Percentiles rank a stretch among this genome's conserved stretches.
These are phyloP conservation scores for Yarrowia galli DNA, from an alignment of 1,139 yeast species.

Conservation along the genomic window DNA sequence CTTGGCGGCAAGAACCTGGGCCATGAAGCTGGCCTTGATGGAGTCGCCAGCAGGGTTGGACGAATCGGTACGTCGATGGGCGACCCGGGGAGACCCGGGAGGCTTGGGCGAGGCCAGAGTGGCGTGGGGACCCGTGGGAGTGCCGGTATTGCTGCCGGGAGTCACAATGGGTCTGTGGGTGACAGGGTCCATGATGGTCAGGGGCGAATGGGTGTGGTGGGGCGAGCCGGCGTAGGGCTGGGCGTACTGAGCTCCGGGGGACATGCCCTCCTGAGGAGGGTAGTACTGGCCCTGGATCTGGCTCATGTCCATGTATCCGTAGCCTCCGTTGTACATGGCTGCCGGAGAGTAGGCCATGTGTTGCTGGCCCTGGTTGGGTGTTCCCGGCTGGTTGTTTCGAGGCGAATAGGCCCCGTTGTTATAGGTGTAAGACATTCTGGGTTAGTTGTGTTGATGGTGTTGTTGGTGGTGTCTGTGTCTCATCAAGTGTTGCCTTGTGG, in stretches of 20 bases:
- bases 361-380: constrained; percentile 38
- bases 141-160: constrained; percentile 32
- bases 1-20: constrained; percentile 39
- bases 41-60: constrained; percentile 42
- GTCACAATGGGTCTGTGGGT: constrained; percentile 46
- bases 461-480: background rate
- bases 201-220: constrained; percentile 44
- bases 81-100: constrained; percentile 37
- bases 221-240: constrained; percentile 39
- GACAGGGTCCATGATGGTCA: constrained; percentile 46
- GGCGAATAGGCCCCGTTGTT: constrained; percentile 36
- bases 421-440: constrained; percentile 35
- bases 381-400: constrained; percentile 39
- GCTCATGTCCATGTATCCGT: constrained; percentile 33
- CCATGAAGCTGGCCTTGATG: constrained; percentile 41
- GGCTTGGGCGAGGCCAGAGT: constrained; percentile 38
- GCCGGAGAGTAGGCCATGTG: constrained; percentile 38
- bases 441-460: constrained; percentile 1
- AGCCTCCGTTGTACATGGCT: constrained; percentile 34
- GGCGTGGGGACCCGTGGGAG: constrained; percentile 33
- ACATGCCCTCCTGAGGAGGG: constrained; percentile 34
- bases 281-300: constrained; percentile 23
- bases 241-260: constrained; percentile 31
- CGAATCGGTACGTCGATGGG: constrained; percentile 41
- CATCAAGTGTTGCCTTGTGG: background rate